Evolutionary conservation across 2,329 filamentous ascomycete species (phyloP).

Genomic region (Clonostachys byssicola): DNA sequence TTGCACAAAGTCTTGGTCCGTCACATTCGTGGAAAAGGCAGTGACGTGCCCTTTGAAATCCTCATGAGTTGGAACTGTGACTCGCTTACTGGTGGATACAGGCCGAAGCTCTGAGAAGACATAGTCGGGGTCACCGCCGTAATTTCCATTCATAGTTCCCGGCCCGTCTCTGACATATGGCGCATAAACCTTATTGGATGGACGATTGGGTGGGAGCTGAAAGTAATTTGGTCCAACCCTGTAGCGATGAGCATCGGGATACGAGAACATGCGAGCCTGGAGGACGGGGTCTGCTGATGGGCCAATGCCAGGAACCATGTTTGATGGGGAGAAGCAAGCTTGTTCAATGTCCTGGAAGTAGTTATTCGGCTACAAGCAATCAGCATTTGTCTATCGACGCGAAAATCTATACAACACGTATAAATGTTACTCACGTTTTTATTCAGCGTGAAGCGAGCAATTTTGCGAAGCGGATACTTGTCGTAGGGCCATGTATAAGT

Average conservation of each 20-base stretch:
- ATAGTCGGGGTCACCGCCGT: conserved; percentile 17
- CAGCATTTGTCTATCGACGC: no score
- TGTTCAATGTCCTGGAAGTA: conserved; percentile 83
- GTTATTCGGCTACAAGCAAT: conserved; percentile 52
- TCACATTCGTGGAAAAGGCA: conserved; percentile 6
- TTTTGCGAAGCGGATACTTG: conserved; percentile 67
- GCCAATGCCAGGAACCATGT: conserved; percentile 74
- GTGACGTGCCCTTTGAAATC: conserved; percentile 10
- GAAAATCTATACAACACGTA: no score
- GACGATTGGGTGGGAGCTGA: conserved; percentile 32
- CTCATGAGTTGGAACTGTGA: conserved; percentile 13
- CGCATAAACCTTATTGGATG: conserved; percentile 11
- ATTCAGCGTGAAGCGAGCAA: conserved; percentile 78
- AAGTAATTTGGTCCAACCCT: conserved; percentile 54
- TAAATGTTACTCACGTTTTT: conserved; percentile 38
- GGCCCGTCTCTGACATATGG: conserved; percentile 16
- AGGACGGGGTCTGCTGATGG: conserved; percentile 72
- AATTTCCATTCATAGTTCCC: conserved; percentile 14
- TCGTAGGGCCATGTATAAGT: conserved; percentile 87
- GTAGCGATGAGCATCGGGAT: conserved; percentile 65
- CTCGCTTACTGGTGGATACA: conserved; percentile 28
- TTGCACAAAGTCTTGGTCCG: conserved; percentile 13
- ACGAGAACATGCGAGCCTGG: conserved; percentile 68
- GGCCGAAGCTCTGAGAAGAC: conserved; percentile 20
- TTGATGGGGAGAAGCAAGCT: conserved; percentile 75